Percentiles rank a stretch among this genome's conserved stretches.
These are phyloP conservation scores for Globisporangium barbulae DNA, from an alignment of 352 stramenopile species.

Conservation along the genomic window DNA sequence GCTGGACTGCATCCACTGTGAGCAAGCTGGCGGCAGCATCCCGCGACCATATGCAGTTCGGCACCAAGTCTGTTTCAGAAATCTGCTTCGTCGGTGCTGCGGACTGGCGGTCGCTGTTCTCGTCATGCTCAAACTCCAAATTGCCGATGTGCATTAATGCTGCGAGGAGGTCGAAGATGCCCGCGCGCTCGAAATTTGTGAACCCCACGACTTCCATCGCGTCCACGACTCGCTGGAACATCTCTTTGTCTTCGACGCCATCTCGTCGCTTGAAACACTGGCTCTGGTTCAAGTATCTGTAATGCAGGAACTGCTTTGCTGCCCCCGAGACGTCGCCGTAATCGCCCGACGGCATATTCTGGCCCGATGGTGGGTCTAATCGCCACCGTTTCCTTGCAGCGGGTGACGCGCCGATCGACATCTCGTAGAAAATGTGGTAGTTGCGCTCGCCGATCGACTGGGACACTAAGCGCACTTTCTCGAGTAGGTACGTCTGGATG, in stretches of 20 bases:
- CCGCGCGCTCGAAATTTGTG: constrained; percentile 59
- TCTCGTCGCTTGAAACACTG: constrained; percentile 80
- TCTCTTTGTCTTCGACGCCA: constrained; percentile 66
- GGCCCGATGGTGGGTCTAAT: constrained; percentile 47
- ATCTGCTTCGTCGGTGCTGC: constrained; percentile 22
- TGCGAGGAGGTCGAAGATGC: constrained; percentile 81
- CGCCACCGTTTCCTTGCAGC: constrained; percentile 53
- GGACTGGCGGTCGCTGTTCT: constrained; percentile 49
- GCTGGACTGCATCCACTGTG: constrained; percentile 62
- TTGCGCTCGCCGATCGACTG: constrained; percentile 80
- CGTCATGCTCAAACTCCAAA: constrained; percentile 81
- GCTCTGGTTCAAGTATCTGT: constrained; percentile 86
- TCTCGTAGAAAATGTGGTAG: constrained; percentile 89
- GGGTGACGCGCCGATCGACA: constrained; percentile 56
- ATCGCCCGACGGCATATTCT: constrained; percentile 37
- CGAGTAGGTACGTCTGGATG: constrained; percentile 93
- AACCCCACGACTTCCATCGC: constrained; percentile 87
- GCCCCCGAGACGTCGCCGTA: constrained; percentile 36
- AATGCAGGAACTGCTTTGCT: constrained; percentile 62
- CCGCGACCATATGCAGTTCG: constrained; percentile 65
- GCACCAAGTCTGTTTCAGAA: constrained; percentile 43
- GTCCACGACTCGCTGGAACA: constrained; percentile 76
- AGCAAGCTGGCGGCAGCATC: constrained; percentile 70
- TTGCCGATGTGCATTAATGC: constrained; percentile 90
- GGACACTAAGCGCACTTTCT: constrained; percentile 90